phyloP scores from a whole-genome alignment of 805 yeast species.

The Wickerhamomyces rabaulensis region DNA sequence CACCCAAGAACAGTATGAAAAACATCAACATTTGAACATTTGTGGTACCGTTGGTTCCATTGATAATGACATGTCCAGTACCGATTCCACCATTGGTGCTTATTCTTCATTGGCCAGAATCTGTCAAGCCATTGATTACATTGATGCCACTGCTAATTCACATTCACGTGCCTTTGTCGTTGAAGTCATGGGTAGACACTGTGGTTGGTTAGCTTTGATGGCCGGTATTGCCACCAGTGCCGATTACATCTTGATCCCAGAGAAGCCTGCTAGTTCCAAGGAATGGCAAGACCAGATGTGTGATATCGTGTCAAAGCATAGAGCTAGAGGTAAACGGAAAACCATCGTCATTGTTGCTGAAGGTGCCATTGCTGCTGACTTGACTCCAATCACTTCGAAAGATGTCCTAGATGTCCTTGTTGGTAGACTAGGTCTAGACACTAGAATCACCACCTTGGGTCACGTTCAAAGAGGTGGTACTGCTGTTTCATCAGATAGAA shows the following conservation, averaged over 20 bases:
- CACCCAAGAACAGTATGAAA: constrained; percentile 39
- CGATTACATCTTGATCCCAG: constrained; percentile 77
- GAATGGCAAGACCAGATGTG: constrained; percentile 68
- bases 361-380: constrained; percentile 70
- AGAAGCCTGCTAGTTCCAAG: constrained; percentile 58
- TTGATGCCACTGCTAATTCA: constrained; percentile 79
- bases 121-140: constrained; percentile 70
- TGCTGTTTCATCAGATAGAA: constrained; percentile 70
- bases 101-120: constrained; percentile 74
- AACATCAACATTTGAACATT: constrained; percentile 54
- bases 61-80: constrained; percentile 81
- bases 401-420: constrained; percentile 64
- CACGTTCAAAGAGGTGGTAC: constrained; percentile 84
- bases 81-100: constrained; percentile 80
- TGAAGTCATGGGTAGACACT: constrained; percentile 87
- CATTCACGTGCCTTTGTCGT: constrained; percentile 81
- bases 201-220: constrained; percentile 85
- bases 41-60: constrained; percentile 80
- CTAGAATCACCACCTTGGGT: constrained; percentile 72
- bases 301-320: constrained; percentile 56
- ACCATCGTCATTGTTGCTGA: constrained; percentile 80
- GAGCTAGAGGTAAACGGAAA: constrained; percentile 69
- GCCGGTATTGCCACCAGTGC: constrained; percentile 80
- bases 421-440: constrained; percentile 63
- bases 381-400: constrained; percentile 60